Conservation (phyloP, 1,284 basidiomycete species). For the Athelia psychrophila region DNA sequence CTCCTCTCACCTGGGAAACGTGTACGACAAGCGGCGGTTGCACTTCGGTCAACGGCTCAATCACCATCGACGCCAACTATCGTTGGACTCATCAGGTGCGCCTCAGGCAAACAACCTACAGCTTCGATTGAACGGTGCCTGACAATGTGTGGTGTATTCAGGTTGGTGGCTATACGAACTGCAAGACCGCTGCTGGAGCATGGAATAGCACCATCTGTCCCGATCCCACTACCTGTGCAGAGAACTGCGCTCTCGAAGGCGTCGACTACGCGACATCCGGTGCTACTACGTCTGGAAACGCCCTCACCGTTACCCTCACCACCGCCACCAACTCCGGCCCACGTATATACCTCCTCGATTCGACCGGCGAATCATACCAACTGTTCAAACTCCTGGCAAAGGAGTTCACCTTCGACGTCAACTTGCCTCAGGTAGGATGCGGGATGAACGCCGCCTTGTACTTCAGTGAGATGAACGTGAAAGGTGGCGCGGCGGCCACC, state of each 20-base stretch:
- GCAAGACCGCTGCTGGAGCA: slow-evolving; percentile 48
- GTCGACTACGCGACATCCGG: slow-evolving; percentile 40
- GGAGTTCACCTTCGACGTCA: slow-evolving; percentile 50
- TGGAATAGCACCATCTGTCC: slow-evolving; percentile 50
- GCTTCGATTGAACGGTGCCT: background rate
- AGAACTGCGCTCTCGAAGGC: slow-evolving; percentile 43
- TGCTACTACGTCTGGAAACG: slow-evolving; percentile 31
- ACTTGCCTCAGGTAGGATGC: slow-evolving; percentile 54
- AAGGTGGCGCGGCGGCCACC: slow-evolving; percentile 49
- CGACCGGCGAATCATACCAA: slow-evolving; percentile 39
- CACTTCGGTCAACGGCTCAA: slow-evolving; percentile 26
- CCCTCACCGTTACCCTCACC: slow-evolving; percentile 49
- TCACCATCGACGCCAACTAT: slow-evolving; percentile 53
- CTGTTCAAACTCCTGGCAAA: slow-evolving; percentile 50
- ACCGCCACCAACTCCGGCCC: slow-evolving; percentile 49
- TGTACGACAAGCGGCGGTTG: slow-evolving; percentile 39
- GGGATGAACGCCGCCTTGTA: slow-evolving; percentile 51
- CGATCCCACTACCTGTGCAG: slow-evolving; percentile 39
- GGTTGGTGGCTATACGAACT: slow-evolving; percentile 41
- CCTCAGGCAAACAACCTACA: slow-evolving; percentile 8
- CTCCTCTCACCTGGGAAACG: slow-evolving; percentile 33
- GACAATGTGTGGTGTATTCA: background rate
- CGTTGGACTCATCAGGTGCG: slow-evolving; percentile 42
- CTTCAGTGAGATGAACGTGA: slow-evolving; percentile 49
- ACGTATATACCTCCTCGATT: slow-evolving; percentile 50